These are phyloP conservation scores for Amaranthus hypochondriacus DNA, from an alignment of 148 eudicot species.

Conservation along the genomic window DNA sequence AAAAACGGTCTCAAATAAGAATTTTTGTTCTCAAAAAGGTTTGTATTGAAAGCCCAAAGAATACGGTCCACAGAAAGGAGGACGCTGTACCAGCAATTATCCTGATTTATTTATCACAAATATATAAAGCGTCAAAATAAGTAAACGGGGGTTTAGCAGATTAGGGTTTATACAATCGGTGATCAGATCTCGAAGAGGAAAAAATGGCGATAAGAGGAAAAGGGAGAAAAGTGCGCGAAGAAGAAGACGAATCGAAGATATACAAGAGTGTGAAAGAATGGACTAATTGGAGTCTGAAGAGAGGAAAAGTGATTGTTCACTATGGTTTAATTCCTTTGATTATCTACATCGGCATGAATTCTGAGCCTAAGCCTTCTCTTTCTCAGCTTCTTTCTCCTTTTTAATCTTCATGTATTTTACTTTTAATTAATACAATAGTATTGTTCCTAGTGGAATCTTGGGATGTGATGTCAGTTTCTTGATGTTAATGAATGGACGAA, in stretches of 20 bases:
- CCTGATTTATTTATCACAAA: no score
- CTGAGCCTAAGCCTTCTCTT: conserved; percentile 70
- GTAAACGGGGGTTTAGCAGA: neutral
- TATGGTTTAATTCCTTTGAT: conserved; percentile 72
- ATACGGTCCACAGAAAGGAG: no score
- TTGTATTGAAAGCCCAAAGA: no score
- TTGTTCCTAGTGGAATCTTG: neutral
- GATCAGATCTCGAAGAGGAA: conserved; percentile 7
- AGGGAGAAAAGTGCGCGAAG: conserved; percentile 11
- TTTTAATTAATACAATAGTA: neutral
- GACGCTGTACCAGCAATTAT: no score
- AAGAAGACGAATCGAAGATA: conserved; percentile 11
- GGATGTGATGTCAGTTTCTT: neutral
- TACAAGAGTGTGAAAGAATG: conserved; percentile 55
- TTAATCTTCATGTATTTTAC: conserved; percentile 12
- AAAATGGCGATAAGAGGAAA: conserved; percentile 17
- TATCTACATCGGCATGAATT: conserved; percentile 68
- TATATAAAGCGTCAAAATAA: no score
- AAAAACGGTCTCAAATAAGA: no score
- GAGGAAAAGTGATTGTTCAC: conserved; percentile 61
- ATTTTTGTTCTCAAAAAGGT: no score
- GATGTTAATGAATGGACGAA: neutral
- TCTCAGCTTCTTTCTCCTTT: conserved; percentile 74
- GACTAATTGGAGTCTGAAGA: conserved; percentile 63
- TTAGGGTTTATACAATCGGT: conserved; percentile 9